Evolutionary conservation across 768 basidiomycete genomes (phyloP), one percentile per base, ranked within the genome.

Genomic region (Phylloporus arenicola): DNA sequence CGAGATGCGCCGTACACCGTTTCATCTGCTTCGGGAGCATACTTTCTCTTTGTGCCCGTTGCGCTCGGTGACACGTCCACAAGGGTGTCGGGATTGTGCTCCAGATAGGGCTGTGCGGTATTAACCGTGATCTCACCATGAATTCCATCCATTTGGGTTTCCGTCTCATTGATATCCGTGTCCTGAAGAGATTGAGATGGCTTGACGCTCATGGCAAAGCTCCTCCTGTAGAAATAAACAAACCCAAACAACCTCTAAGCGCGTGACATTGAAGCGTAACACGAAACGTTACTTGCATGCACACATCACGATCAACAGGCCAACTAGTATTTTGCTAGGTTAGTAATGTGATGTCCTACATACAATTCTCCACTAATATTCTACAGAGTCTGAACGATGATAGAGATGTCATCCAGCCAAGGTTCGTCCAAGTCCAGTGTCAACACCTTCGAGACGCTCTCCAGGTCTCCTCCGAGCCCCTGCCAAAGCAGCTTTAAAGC

Each of bases 1-100:
- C 74, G 79, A 27, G 86, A 80, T 3, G 87, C 80, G 0, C 86
- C 89, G 63, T 94, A 96, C 9, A 80, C 75, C 20, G 75, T 72
- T 10, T 73, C 69, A 45, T 75, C 70, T 13, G 67, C 64, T 27
- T 68, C 65, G 2, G 53, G 40, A 14, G 43, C 30, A 14, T 56
- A 3, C 29, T 62, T 64, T 50, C 63, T 45, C 45, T 58, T 63
- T 5, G 55, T 55, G 20, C 41, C 38, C 19, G 54, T 38, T 24
- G 53, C 16, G 38, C 17, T 43, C 6, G 24, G 9, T 24, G 52
- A 44, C 7, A 19, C 19, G 44, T 54, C 46, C 2, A 11, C 11
- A 51, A 39, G 43, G 39, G 40, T 62, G 40, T 42, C 58, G 45
- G 2, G 70, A 27, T 40, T 35, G 57, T 80, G 9, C 68, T 64